Conservation (phyloP, 2,329 filamentous ascomycete genomes). For the Microdochium nivale region DNA sequence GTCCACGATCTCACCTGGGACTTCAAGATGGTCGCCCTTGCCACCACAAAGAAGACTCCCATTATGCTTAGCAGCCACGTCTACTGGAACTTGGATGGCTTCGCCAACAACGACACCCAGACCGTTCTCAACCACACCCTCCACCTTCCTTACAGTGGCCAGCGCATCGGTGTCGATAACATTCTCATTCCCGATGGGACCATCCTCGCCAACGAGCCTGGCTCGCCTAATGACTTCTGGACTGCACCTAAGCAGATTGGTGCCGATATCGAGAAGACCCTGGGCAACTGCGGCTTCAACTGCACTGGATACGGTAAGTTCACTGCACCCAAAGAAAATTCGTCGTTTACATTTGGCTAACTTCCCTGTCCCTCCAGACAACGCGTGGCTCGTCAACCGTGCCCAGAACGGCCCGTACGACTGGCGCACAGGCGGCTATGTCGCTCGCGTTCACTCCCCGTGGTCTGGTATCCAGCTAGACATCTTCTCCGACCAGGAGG, state of each 20-base stretch:
- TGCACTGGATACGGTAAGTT: slow-evolving; percentile 76
- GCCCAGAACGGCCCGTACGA: slow-evolving; percentile 46
- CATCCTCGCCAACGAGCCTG: slow-evolving; percentile 58
- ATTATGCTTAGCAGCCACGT: slow-evolving; percentile 71
- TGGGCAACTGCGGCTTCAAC: slow-evolving; percentile 68
- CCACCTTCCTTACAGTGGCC: slow-evolving; percentile 63
- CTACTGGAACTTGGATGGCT: slow-evolving; percentile 81
- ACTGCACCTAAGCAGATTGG: slow-evolving; percentile 72
- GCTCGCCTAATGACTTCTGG: slow-evolving; percentile 76
- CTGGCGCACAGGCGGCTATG: slow-evolving; percentile 52
- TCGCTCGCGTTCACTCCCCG: slow-evolving; percentile 59
- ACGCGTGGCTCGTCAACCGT: slow-evolving; percentile 61
- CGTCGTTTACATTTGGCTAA: neutral
- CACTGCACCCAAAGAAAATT: too few relatives aligned
- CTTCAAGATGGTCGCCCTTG: slow-evolving; percentile 62
- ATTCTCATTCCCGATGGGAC: slow-evolving; percentile 70
- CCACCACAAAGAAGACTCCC: slow-evolving; percentile 67
- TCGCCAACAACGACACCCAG: slow-evolving; percentile 61
- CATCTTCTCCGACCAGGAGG: slow-evolving; percentile 74
- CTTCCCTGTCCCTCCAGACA: slow-evolving; percentile 36
- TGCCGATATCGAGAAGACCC: slow-evolving; percentile 52
- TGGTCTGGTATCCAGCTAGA: slow-evolving; percentile 81
- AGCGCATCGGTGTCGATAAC: slow-evolving; percentile 58
- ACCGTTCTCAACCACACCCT: slow-evolving; percentile 63
- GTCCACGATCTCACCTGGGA: slow-evolving; percentile 60